These are phyloP conservation scores for Hibiscus mutabilis DNA, from an alignment of 345 rosid species.

Conservation along the genomic window DNA sequence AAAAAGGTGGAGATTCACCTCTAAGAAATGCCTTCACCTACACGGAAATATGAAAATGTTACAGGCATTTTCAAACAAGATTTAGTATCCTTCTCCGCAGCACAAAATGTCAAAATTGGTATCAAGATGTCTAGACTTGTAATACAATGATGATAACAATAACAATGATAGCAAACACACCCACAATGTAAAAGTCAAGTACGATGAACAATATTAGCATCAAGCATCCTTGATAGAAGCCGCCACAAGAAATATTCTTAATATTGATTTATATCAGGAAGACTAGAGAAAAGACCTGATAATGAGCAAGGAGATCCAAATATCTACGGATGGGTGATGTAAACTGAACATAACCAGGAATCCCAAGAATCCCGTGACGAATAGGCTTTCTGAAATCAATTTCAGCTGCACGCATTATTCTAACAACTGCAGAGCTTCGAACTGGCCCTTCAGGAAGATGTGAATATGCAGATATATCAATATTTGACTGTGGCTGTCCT, in stretches of 20 bases:
- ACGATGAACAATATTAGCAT: neutral
- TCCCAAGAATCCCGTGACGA: constrained; percentile 80
- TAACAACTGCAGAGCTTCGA: constrained; percentile 68
- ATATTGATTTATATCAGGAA: neutral
- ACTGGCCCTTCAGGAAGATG: constrained; percentile 97
- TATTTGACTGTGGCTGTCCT: constrained; percentile 91
- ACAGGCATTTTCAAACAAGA: neutral
- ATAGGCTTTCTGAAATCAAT: constrained; percentile 75
- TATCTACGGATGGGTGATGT: constrained; percentile 97
- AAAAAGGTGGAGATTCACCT: constrained; percentile 74
- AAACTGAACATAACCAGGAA: constrained; percentile 97
- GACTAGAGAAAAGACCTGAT: constrained; percentile 51
- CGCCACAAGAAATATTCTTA: neutral
- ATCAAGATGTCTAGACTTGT: neutral
- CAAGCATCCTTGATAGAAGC: neutral
- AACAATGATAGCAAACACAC: neutral
- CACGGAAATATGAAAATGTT: constrained; percentile 3
- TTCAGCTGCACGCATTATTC: constrained; percentile 84
- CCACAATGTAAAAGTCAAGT: neutral
- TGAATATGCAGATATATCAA: constrained; percentile 68
- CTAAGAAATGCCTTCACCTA: constrained; percentile 27
- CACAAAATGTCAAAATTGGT: neutral
- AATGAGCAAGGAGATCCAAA: constrained; percentile 94
- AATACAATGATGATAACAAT: neutral
- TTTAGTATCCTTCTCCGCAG: neutral